Base-by-base conservation (phyloP, 2,329 filamentous ascomycete species). In the Aspergillus fischeri region DNA sequence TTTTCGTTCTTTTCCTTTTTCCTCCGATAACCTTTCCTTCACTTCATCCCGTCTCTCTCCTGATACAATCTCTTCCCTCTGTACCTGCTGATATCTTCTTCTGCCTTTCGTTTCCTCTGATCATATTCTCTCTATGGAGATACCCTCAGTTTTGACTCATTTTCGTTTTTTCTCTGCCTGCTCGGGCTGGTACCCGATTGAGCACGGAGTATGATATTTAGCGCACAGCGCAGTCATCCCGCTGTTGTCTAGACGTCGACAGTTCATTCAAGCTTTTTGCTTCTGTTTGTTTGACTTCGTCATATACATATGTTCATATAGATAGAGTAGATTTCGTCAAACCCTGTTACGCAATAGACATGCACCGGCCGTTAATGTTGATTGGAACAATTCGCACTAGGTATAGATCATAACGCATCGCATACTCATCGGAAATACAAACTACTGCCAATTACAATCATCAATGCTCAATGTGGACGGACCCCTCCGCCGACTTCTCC, bases 401-500 rank as follows among this genome's bases (percentile, higher is more conserved):
- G 14, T 38, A 38, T 38, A 17, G 32, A 7, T 38, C 32, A 38
- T 38, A 38, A 17, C 2, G 32, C 14, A 17, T 38, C 41, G 21
- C 21, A 21, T 21, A 24, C 14, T 38, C 32, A 7, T 38, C 32
- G 32, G 14, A 35, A 17, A 17, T 35, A 1, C 32, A 14, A 17
- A 7, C 6, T 38, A 38, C 14, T 7, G 14, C n/a, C 32, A 38
- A 38, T 38, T 17, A 17, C 4, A n/a, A 51, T 44, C 9, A 50
- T 54, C 41, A 64, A 45, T 54, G 52, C 45, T 60, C 60, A n/a
- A 54, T 25, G 51, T 65, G 57, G 44, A 53, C 32, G 4, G 32
- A 35, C 2, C 1, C 49, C 49, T 53, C 49, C n/a, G 14, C 29
- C 11, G 45, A 52, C 53, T 64, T 61, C 44, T 20, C 50, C 35